Conservation (phyloP, 2,329 filamentous ascomycete genomes). For the Fusarium sp. region DNA sequence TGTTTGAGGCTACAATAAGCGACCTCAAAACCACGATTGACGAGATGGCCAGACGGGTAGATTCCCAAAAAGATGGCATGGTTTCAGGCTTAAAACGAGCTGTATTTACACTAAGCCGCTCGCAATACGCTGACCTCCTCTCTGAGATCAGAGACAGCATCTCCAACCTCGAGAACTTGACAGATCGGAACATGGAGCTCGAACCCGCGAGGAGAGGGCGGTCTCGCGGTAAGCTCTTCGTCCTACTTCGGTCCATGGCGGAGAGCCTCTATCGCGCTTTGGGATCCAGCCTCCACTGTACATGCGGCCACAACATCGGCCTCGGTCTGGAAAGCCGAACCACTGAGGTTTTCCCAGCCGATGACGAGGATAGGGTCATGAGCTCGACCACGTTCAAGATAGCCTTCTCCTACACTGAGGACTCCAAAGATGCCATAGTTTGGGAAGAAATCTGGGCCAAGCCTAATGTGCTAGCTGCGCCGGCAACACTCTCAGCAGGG, state of each 20-base stretch:
- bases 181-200: not conserved
- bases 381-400: not conserved
- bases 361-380: accelerated
- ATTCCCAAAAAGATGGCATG: not conserved
- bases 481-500: not conserved
- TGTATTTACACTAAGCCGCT: not conserved
- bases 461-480: accelerated
- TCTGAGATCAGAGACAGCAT: not conserved
- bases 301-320: not conserved
- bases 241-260: not conserved
- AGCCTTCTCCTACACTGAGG: not conserved
- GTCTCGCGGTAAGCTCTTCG: not conserved
- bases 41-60: not conserved
- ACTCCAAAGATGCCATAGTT: accelerated
- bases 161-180: not conserved
- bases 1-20: not conserved
- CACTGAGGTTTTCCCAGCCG: accelerated
- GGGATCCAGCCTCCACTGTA: not conserved
- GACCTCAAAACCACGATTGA: not conserved
- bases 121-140: not conserved
- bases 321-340: not conserved
- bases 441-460: not conserved
- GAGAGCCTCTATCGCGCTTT: not conserved
- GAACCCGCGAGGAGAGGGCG: not conserved
- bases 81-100: not conserved